Conservation (phyloP, 352 stramenopile genomes). For the Peronospora destructor region DNA sequence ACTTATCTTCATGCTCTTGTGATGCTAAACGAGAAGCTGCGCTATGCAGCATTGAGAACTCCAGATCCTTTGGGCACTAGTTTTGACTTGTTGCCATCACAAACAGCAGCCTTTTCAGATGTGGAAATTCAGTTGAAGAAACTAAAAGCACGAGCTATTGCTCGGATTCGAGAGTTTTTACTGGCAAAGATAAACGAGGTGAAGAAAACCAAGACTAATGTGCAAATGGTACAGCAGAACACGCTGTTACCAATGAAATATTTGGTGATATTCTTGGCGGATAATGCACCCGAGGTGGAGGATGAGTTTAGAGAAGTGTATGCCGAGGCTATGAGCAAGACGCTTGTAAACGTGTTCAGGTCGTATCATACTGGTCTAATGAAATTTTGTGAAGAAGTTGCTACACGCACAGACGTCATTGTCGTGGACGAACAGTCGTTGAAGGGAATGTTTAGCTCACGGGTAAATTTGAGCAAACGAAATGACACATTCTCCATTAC, state of each 20-base stretch:
- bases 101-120: conserved; percentile 89
- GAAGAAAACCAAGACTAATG: conserved; percentile 96
- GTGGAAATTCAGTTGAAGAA: conserved; percentile 90
- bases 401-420: conserved; percentile 90
- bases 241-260: conserved; percentile 94
- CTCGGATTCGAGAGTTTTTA: conserved; percentile 90
- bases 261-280: conserved; percentile 91
- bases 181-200: conserved; percentile 89
- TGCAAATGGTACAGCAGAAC: conserved; percentile 97
- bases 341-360: conserved; percentile 92
- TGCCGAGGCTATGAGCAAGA: conserved; percentile 95
- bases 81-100: conserved; percentile 81
- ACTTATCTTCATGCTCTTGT: conserved; percentile 90
- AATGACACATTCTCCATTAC: conserved; percentile 92
- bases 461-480: conserved; percentile 93
- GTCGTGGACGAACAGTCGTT: conserved; percentile 92
- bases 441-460: conserved; percentile 73
- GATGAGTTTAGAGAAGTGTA: conserved; percentile 95
- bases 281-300: conserved; percentile 89
- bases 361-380: conserved; percentile 94
- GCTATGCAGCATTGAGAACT: conserved; percentile 74
- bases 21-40: conserved; percentile 90
- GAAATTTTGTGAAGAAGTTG: conserved; percentile 92
- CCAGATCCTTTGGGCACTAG: conserved; percentile 58
- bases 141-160: conserved; percentile 67